These are phyloP conservation scores for Camellia oleifera DNA, from an alignment of 179 eudicot genomes.

Conservation along the genomic window DNA sequence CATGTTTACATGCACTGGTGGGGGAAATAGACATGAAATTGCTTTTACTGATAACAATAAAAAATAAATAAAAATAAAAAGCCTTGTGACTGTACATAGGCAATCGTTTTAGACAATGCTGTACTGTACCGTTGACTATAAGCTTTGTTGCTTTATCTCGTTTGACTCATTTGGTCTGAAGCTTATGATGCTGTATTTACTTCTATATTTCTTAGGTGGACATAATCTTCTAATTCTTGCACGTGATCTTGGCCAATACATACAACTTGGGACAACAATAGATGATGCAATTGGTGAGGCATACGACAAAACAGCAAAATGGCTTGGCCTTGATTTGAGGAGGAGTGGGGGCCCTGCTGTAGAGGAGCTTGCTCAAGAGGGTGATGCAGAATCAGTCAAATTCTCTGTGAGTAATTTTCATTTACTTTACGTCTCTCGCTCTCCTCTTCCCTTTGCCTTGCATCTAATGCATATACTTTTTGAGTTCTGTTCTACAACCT, in stretches of 20 bases:
- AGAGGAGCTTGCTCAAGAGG: constrained; percentile 94
- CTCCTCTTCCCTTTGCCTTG: not conserved
- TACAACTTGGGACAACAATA: constrained; percentile 90
- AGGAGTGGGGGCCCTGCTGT: constrained; percentile 93
- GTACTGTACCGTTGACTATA: not conserved
- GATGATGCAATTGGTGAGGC: constrained; percentile 99
- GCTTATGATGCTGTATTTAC: constrained; percentile 1
- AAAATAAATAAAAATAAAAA: not conserved
- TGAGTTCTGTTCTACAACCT: not conserved
- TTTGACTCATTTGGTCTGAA: constrained; percentile 7
- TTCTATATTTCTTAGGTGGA: constrained; percentile 56
- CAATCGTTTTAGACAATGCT: not conserved
- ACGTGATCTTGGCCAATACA: constrained; percentile 79
- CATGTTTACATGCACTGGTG: not conserved
- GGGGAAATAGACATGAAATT: not conserved
- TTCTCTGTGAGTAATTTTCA: constrained; percentile 50
- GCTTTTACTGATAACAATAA: not conserved
- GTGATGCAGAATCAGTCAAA: constrained; percentile 66
- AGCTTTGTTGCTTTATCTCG: not conserved
- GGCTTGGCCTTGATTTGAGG: constrained; percentile 98
- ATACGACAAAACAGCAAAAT: constrained; percentile 92
- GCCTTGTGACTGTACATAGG: not conserved
- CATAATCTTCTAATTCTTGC: constrained; percentile 95
- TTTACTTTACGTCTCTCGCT: not conserved
- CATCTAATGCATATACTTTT: not conserved